Percentiles rank a stretch among this genome's conserved stretches.
These are phyloP conservation scores for Xylariaceae sp. DNA, from an alignment of 2,329 filamentous ascomycete genomes.

Conservation along the genomic window DNA sequence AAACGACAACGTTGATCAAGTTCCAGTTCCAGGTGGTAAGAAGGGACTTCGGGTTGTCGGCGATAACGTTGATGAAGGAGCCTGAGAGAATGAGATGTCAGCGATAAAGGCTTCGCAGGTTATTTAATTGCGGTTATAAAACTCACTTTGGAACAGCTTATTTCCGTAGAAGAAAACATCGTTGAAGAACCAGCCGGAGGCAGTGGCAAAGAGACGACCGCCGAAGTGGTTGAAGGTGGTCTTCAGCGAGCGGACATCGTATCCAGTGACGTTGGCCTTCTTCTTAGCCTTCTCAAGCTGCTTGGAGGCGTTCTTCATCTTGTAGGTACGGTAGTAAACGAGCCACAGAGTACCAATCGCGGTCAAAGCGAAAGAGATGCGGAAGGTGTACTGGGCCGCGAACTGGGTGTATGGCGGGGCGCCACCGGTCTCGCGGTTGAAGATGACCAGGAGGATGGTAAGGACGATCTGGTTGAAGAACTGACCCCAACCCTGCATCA, in stretches of 20 bases:
- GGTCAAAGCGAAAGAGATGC: conserved; percentile 85
- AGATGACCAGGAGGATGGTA: conserved; percentile 79
- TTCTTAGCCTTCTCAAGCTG: conserved; percentile 79
- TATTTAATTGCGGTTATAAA: too few species aligned
- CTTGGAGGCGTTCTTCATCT: conserved; percentile 85
- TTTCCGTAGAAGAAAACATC: conserved; percentile 99
- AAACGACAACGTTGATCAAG: conserved; percentile 82
- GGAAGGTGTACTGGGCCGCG: conserved; percentile 86
- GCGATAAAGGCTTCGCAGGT: background rate
- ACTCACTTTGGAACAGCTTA: conserved; percentile 79
- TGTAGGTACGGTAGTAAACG: conserved; percentile 91
- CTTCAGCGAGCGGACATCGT: conserved; percentile 78
- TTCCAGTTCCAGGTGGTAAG: conserved; percentile 91
- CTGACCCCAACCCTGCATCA: conserved; percentile 99
- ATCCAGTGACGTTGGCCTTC: conserved; percentile 81
- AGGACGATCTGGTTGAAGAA: conserved; percentile 88
- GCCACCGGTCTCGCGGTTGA: conserved; percentile 70
- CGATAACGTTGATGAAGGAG: conserved; percentile 82
- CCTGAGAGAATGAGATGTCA: conserved; percentile 26
- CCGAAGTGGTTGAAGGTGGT: conserved; percentile 80
- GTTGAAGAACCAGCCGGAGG: conserved; percentile 90
- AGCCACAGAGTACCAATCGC: conserved; percentile 90
- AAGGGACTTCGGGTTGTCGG: conserved; percentile 61
- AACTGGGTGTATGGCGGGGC: conserved; percentile 70
- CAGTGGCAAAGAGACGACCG: conserved; percentile 77